These are phyloP conservation scores for Moricandia moricandioides DNA, from an alignment of 345 rosid genomes.

Conservation along the genomic window DNA sequence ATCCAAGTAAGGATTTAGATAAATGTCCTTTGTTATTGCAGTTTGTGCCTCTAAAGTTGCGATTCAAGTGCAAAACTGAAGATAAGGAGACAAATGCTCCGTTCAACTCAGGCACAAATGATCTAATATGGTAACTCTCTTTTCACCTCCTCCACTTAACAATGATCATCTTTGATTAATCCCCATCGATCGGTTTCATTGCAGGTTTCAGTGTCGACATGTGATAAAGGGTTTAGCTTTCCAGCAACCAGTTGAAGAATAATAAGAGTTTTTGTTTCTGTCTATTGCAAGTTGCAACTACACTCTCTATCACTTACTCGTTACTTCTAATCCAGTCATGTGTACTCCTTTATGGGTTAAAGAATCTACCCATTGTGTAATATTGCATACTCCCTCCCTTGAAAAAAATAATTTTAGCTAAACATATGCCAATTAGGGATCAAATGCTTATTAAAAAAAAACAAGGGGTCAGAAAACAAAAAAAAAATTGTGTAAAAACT, in stretches of 20 bases:
- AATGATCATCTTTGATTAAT: background rate
- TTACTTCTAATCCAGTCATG: background rate
- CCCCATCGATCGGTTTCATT: background rate
- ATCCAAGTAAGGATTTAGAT: background rate
- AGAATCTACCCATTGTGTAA: background rate
- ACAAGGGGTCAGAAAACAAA: background rate
- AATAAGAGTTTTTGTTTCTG: conserved; percentile 32
- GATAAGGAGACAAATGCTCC: conserved; percentile 33
- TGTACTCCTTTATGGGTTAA: conserved; percentile 3
- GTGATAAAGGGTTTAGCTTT: conserved; percentile 66
- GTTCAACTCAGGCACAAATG: conserved; percentile 39
- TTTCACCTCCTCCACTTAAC: background rate
- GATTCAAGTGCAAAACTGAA: conserved; percentile 58
- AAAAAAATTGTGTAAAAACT: background rate
- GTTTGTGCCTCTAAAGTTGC: conserved; percentile 62
- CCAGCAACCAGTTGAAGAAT: conserved; percentile 58
- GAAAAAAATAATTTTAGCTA: background rate
- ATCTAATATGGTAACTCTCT: conserved; percentile 62
- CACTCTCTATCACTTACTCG: background rate
- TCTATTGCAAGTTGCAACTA: conserved; percentile 11
- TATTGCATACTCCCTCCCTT: background rate
- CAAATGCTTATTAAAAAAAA: background rate
- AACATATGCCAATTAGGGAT: background rate
- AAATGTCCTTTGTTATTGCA: conserved; percentile 27
- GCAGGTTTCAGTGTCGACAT: conserved; percentile 88